A percentile compares a stretch with the other conserved stretches of the same genome.
Evolutionary conservation across 208 protist species (phyloP).

Genomic region (Acanthamoeba sp.): DNA sequence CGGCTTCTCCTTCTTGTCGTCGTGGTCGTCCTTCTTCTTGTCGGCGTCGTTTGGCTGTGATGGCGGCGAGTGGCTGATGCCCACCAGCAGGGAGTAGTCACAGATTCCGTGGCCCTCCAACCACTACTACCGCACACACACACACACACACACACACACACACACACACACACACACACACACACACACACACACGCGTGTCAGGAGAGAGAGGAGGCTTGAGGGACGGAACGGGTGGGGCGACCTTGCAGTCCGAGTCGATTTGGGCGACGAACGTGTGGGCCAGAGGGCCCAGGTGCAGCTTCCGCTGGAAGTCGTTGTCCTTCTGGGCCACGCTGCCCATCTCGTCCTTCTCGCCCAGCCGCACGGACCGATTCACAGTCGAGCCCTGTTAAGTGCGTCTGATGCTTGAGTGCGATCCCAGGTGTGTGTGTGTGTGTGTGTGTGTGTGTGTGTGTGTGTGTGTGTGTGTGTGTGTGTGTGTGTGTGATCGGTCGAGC

Average conservation of each 20-base stretch:
- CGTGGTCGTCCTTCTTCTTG: too few species aligned
- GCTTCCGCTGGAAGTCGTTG: conserved; percentile 55
- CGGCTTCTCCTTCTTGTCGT: too few species aligned
- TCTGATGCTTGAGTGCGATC: too few species aligned
- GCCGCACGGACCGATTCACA: conserved; percentile 18
- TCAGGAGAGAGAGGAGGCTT: background rate
- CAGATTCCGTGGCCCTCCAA: conserved; percentile 34
- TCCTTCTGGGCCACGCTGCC: conserved; percentile 38
- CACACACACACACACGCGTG: too few species aligned
- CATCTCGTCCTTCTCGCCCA: conserved; percentile 10
- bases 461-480: background rate
- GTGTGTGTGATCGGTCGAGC: background rate
- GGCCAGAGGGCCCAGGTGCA: background rate
- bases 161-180: background rate
- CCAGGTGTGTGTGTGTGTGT: background rate
- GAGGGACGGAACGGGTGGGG: background rate
- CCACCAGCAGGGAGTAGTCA: conserved; percentile 61
- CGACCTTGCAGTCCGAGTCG: conserved; percentile 21
- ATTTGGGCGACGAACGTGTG: background rate
- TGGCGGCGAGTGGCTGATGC: background rate
- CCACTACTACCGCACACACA: background rate
- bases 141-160: background rate
- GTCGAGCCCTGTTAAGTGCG: conserved; percentile 22
- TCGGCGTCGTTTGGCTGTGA: too few species aligned
- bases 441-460: background rate